Evolutionary conservation across 2,329 filamentous ascomycete species (phyloP), one percentile per base, ranked within the genome.

Genomic region (Zopfia rhizophila): DNA sequence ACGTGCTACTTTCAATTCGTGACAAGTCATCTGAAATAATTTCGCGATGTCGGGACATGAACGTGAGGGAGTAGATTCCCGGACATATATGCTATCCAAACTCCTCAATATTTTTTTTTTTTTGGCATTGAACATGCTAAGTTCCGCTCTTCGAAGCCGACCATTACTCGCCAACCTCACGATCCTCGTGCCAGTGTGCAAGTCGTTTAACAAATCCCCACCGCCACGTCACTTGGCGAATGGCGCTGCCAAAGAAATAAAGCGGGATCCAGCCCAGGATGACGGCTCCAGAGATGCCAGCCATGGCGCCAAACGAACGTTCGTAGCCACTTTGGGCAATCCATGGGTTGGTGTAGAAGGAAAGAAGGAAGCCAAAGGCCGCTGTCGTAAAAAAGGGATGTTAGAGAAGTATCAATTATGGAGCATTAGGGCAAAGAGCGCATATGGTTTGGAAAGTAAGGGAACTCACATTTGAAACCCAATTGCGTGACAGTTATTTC

Each of bases 321-420:
- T 69, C 50, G 55, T 84, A 84, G 1, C 82, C 82, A 1, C 65
- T 65, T 44, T 72, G 21, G 5, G 71, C 65, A 25, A 85, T 75
- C 82, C 82, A 85, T 0, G 79, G 75, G 56, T 85, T 85, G 1
- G 80, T 84, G 59, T 84, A 84, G 58, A 85, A 85, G 0, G 78
- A 81, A 1, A 85, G 70, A 1, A 84, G 67, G 59, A 85, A 85
- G 4, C 81, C 82, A 56, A 85, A 83, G 6, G 77, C 61, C 12
- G 79, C 77, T 79, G 45, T 16, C 4, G 1, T 4, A 2, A 17
- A 11, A 16, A 17, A 6, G 11, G 16, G 17, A 24, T 7, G 8
- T 27, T 16, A 5, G 19, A 17, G 16, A 3, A 16, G 19, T 12
- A 17, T 23, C 8, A 8, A 10, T 14, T 12, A 5, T 10, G 7